These are phyloP conservation scores for Sarcomyxa edulis DNA, from an alignment of 768 basidiomycete species.

Conservation along the genomic window DNA sequence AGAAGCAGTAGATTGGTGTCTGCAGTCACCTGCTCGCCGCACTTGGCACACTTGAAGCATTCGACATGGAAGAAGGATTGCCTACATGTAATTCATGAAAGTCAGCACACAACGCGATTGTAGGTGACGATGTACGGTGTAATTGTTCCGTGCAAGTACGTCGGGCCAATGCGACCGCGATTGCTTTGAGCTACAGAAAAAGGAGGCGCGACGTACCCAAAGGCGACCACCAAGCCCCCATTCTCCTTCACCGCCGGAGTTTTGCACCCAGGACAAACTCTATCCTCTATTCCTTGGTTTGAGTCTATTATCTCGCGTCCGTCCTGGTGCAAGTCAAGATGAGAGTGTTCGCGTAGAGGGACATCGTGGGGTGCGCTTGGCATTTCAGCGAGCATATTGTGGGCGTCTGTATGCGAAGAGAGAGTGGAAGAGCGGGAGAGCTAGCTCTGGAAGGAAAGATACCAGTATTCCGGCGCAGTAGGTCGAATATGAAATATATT, in stretches of 20 bases:
- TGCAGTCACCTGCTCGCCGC: conserved; percentile 85
- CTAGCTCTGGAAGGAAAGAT: too few relatives aligned
- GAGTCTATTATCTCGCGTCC: not conserved
- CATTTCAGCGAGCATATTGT: conserved; percentile 2
- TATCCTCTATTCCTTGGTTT: conserved; percentile 37
- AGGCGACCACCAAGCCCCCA: conserved; percentile 89
- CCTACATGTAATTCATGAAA: conserved; percentile 35
- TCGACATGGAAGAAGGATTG: conserved; percentile 93
- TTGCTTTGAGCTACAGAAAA: too few relatives aligned
- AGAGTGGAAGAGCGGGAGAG: not conserved
- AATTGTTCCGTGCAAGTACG: conserved; percentile 3
- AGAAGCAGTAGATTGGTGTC: conserved; percentile 96
- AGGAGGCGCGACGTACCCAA: conserved; percentile 82
- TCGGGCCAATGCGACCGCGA: too few relatives aligned
- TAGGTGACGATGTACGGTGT: not conserved
- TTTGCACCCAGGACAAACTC: conserved; percentile 79
- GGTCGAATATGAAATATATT: too few relatives aligned
- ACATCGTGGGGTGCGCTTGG: conserved; percentile 1
- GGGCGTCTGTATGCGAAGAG: not conserved
- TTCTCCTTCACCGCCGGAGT: conserved; percentile 73
- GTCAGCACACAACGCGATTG: not conserved
- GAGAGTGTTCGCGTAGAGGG: not conserved
- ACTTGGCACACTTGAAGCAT: conserved; percentile 98
- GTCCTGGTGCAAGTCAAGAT: not conserved
- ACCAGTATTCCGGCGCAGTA: too few relatives aligned